These are phyloP conservation scores for Endoconidiophora polonica DNA, from an alignment of 2,329 filamentous ascomycete species.

Conservation along the genomic window DNA sequence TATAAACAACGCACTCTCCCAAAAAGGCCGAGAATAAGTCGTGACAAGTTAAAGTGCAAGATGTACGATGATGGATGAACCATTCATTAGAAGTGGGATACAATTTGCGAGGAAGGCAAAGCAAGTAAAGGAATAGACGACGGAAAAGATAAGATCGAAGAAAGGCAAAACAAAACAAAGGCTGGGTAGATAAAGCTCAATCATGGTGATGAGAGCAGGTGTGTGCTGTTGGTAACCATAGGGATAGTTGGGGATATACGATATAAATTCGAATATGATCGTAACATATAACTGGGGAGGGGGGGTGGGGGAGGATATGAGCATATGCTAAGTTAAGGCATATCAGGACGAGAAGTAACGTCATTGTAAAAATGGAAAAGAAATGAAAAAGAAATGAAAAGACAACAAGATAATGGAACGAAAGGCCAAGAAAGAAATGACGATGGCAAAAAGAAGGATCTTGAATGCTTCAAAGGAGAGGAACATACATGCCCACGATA, in stretches of 20 bases:
- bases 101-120: not conserved
- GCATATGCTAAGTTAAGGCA: not conserved
- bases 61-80: not conserved
- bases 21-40: not conserved
- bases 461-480: conserved; percentile 6
- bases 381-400: conserved; percentile 6
- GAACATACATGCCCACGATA: not conserved
- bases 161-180: conserved; percentile 5
- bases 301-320: not conserved
- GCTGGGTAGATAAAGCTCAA: conserved; percentile 3
- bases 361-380: not conserved
- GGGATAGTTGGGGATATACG: not conserved
- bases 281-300: not conserved
- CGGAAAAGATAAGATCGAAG: not conserved
- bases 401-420: not conserved
- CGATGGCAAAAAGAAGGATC: conserved; percentile 3
- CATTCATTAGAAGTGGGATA: not conserved
- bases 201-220: not conserved
- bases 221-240: too few relatives aligned
- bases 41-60: not conserved
- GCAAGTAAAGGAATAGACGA: not conserved
- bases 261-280: too few relatives aligned
- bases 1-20: not conserved
- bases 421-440: conserved; percentile 9
- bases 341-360: not conserved